Conservation (phyloP, 306 rosid genomes). For the Albizia julibrissin region DNA sequence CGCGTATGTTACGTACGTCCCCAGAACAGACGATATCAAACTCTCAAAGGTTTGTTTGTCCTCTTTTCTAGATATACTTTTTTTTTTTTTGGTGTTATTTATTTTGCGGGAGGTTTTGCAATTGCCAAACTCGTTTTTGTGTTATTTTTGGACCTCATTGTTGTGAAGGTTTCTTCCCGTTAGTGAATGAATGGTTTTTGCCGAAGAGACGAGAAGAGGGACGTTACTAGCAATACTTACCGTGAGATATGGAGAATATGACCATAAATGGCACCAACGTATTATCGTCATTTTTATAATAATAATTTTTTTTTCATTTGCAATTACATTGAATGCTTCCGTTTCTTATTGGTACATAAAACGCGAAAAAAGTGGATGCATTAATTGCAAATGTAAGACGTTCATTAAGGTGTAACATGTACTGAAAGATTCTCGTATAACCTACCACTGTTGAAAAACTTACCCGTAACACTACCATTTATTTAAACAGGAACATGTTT, state of each 20-base stretch:
- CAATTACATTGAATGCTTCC: not conserved
- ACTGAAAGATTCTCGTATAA: not conserved
- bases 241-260: not conserved
- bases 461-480: not conserved
- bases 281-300: not conserved
- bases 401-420: not conserved
- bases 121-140: not conserved
- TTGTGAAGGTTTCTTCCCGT: not conserved
- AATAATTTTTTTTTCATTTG: not conserved
- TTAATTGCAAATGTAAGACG: not conserved
- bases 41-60: slow-evolving; percentile 20
- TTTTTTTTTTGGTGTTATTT: not conserved
- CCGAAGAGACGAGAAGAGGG: not conserved
- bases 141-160: not conserved
- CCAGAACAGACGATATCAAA: not conserved
- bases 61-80: not conserved
- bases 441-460: not conserved
- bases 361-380: not conserved
- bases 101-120: not conserved
- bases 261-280: not conserved
- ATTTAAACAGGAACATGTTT: not conserved
- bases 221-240: not conserved
- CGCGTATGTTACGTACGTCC: not conserved
- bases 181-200: not conserved
- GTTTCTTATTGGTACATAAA: not conserved